phyloP scores from a whole-genome alignment of 140 eudicot genomes.

The Oenanthe javanica region DNA sequence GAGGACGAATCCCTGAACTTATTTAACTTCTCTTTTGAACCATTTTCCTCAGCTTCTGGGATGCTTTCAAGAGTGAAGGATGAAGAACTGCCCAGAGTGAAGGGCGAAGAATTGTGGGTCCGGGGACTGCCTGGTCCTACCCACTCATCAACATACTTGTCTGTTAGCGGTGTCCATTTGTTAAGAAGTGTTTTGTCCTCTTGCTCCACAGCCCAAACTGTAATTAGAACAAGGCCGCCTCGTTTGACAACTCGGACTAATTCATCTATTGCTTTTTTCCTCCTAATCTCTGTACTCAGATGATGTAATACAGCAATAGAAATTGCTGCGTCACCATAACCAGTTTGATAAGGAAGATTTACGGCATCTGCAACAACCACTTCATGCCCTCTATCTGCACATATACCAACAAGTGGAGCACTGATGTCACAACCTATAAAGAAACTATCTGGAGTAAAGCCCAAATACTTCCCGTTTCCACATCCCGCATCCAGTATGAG shows the following conservation, averaged over 20 bases:
- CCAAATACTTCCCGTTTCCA: conserved; percentile 93
- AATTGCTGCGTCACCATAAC: conserved; percentile 86
- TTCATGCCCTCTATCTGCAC: conserved; percentile 71
- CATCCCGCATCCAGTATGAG: conserved; percentile 89
- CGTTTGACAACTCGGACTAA: conserved; percentile 62
- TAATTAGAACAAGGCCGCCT: conserved; percentile 78
- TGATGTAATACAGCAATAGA: conserved; percentile 98
- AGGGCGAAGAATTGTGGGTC: conserved; percentile 33
- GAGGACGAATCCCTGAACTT: conserved; percentile 10
- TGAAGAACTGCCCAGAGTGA: conserved; percentile 37
- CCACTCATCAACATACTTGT: conserved; percentile 86
- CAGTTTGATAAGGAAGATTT: conserved; percentile 68
- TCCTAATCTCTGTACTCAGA: conserved; percentile 70
- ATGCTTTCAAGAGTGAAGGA: conserved; percentile 55
- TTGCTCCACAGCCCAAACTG: conserved; percentile 98
- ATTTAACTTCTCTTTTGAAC: conserved; percentile 20
- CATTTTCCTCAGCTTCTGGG: conserved; percentile 60
- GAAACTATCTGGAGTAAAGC: conserved; percentile 52
- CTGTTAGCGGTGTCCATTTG: conserved; percentile 85
- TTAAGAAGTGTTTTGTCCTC: conserved; percentile 62
- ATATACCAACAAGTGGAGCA: conserved; percentile 68
- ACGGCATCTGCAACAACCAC: conserved; percentile 93
- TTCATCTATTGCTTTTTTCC: conserved; percentile 84
- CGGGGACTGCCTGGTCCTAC: conserved; percentile 87
- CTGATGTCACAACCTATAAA: conserved; percentile 94